Conservation (phyloP, 2,329 filamentous ascomycete species). For the Claviceps quebecensis region DNA sequence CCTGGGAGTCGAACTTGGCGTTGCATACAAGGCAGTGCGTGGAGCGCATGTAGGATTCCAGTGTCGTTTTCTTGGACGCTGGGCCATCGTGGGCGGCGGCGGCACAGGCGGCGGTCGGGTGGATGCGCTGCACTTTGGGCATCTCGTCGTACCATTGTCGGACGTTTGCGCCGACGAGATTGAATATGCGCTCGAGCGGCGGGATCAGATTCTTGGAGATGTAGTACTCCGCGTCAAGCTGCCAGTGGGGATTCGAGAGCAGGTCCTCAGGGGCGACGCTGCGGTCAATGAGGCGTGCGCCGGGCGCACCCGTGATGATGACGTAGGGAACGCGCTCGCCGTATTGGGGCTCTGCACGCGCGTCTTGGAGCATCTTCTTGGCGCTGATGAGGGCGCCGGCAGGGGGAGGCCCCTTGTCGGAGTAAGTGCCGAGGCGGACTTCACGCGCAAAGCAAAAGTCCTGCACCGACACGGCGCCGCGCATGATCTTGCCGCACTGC, state of each 20-base stretch:
- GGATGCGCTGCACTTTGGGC: conserved; percentile 74
- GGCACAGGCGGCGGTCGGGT: conserved; percentile 14
- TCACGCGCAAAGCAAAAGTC: conserved; percentile 95
- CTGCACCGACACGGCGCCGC: conserved; percentile 72
- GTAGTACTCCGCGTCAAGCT: conserved; percentile 91
- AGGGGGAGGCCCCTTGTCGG: conserved; percentile 60
- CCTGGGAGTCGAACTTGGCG: conserved; percentile 13
- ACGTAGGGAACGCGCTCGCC: conserved; percentile 93
- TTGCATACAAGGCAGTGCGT: conserved; percentile 65
- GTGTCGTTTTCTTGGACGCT: conserved; percentile 46
- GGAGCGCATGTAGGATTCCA: conserved; percentile 87
- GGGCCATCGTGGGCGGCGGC: conserved; percentile 6
- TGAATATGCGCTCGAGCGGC: conserved; percentile 90
- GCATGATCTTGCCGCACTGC: conserved; percentile 88
- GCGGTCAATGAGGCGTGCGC: conserved; percentile 72
- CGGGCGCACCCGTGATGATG: conserved; percentile 76
- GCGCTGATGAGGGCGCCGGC: conserved; percentile 83
- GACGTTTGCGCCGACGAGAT: conserved; percentile 85
- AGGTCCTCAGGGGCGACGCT: conserved; percentile 80
- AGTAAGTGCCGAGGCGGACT: conserved; percentile 78
- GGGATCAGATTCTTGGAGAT: conserved; percentile 93
- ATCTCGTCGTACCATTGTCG: conserved; percentile 90
- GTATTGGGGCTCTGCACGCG: conserved; percentile 79
- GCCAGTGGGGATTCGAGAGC: conserved; percentile 59
- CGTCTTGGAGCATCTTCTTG: conserved; percentile 73